phyloP scores from a whole-genome alignment of 164 flowering plant genomes.

The Umbilicus rupestris region DNA sequence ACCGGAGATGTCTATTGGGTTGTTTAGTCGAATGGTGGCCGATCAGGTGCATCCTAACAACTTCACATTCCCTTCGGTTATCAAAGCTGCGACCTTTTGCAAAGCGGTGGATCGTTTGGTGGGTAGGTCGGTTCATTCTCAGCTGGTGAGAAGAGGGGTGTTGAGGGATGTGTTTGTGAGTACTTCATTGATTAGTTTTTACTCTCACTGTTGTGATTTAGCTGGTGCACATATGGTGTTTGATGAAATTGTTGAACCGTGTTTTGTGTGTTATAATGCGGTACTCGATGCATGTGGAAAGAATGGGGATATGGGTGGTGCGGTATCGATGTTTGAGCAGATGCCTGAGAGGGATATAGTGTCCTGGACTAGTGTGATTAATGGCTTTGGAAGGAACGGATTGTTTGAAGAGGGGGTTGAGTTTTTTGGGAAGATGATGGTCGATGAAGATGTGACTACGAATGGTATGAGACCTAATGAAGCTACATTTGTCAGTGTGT shows the following conservation, averaged over 20 bases:
- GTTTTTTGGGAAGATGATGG: conserved; percentile 49
- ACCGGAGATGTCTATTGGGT: neutral
- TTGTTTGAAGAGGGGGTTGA: conserved; percentile 35
- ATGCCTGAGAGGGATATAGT: conserved; percentile 54
- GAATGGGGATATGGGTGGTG: conserved; percentile 52
- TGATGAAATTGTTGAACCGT: conserved; percentile 50
- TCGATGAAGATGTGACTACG: conserved; percentile 21
- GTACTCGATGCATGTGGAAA: conserved; percentile 54
- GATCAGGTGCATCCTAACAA: neutral
- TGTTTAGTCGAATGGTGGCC: neutral
- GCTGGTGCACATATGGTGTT: conserved; percentile 39
- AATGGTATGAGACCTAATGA: conserved; percentile 47
- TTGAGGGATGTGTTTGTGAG: conserved; percentile 34
- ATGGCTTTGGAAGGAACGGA: conserved; percentile 45
- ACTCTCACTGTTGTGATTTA: conserved; percentile 28
- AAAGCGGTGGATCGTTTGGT: neutral
- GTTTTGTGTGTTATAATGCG: conserved; percentile 50
- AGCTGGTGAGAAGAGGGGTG: conserved; percentile 35
- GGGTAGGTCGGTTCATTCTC: neutral
- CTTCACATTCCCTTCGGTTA: conserved; percentile 4
- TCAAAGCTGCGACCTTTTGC: conserved; percentile 1
- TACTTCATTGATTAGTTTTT: conserved; percentile 43
- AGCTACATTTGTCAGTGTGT: conserved; percentile 63
- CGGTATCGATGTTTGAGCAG: conserved; percentile 31
- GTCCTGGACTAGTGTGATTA: conserved; percentile 70